These are phyloP conservation scores for Puya raimondii DNA, from an alignment of 176 grass and related monocot species.

Conservation along the genomic window DNA sequence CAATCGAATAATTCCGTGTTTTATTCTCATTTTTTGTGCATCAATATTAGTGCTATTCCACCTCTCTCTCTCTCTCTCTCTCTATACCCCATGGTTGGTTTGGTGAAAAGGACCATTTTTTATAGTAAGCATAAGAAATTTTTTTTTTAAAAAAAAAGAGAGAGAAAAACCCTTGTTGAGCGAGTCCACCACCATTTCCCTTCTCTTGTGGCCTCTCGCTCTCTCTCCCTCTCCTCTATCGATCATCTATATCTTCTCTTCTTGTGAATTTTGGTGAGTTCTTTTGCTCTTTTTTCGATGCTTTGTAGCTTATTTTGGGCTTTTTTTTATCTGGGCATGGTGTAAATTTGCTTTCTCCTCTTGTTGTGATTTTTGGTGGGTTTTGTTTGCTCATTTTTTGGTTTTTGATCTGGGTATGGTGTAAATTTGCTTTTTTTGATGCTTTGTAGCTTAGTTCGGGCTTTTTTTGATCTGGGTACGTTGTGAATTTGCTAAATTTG, in stretches of 20 bases:
- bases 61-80: no score
- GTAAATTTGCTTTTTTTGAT: not conserved
- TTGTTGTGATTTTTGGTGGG: slow-evolving; percentile 1
- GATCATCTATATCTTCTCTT: not conserved
- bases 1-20: no score
- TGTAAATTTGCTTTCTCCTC: not conserved
- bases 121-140: no score
- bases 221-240: not conserved
- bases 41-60: no score
- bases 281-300: not conserved
- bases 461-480: not conserved
- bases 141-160: no score
- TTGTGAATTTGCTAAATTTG: no score
- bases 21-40: no score
- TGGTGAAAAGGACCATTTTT: no score
- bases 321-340: no score
- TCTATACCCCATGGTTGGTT: no score
- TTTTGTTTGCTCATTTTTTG: not conserved
- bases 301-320: no score
- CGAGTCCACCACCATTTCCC: not conserved
- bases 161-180: not conserved
- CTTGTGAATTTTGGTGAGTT: not conserved
- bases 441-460: not conserved
- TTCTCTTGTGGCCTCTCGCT: not conserved
- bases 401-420: no score